Base-by-base conservation (phyloP, 2,329 filamentous ascomycete genomes). In the Byssochlamys sp. region DNA sequence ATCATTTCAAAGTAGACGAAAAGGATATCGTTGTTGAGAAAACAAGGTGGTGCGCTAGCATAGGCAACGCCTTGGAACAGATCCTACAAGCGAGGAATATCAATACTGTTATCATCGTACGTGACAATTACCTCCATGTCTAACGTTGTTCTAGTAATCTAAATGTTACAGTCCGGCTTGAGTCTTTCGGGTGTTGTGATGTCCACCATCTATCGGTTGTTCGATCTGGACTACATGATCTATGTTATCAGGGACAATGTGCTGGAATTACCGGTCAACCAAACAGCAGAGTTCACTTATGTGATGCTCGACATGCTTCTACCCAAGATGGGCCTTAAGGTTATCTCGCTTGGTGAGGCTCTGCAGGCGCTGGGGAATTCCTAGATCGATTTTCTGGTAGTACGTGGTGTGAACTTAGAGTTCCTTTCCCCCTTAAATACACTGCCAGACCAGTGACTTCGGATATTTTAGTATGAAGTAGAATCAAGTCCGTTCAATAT, bases 151-250 rank as follows among this genome's bases (percentile, higher is more conserved):
- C 12, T 31, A 28, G 58, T 55, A 26, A 57, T 25, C n/a, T 25
- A 28, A 26, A 28, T 56, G 10, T n/a, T 28, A 28, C 25, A 74
- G 67, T 76, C 71, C 10, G 77, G 76, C 0, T 57, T 78, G 26
- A 67, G 68, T 31, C 73, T 77, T 14, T 73, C 71, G 1, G 76
- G 74, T 0, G 76, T 77, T 1, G 69, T 78, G 4, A 66, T 78
- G 66, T 71, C 66, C 50, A 78, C 75, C 9, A 66, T 72, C 2
- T 78, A 78, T 58, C 68, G 69, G 14, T 59, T 78, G 12, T 78
- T 77, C 53, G 74, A 78, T 61, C 58, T 77, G 35, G 73, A 77
- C 57, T 78, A 74, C 56, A 71, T 73, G 10, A 68, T 78, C 54
- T 77, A 69, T 62, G 72, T 75, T 26, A 73, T 74, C 29, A 61